Base-by-base conservation (phyloP, 306 rosid species). In the Vicia faba region DNA sequence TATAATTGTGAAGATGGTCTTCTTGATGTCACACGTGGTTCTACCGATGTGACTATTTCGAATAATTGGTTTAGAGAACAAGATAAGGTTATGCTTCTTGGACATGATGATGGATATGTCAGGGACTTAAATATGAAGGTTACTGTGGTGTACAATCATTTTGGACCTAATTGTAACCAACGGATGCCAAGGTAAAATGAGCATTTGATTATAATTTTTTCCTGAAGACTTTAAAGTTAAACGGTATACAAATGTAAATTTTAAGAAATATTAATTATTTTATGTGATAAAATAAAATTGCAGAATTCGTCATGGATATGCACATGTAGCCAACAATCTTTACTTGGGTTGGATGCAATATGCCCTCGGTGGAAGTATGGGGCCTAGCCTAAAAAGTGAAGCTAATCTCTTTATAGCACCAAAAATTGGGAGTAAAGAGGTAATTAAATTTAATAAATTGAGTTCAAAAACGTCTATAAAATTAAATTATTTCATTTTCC, bases 351-450 rank as follows among this genome's bases (percentile, higher is more conserved):
- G 81, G 79, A 2, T 76, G 18, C 81, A 80, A 68, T 80, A 80
- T 29, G 81, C 81, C 8, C 75, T 80, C 6, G 78, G 84, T n/a
- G 75, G 79, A 73, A 80, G 80, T 63, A 75, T 58, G 80, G 56
- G 11, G 11, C 83, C 77, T 16, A 75, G 77, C 36, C 79, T 75
- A 13, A 82, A 82, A 65, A 82, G 86, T 33, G 75, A 82, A 71
- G 46, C 81, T 58, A 82, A 82, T 54, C 76, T 78, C 11, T 79
- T 82, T 8, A 75, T 83, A 75, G 84, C 82, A 59, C 82, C 84
- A 0, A 64, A 29, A 36, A 11, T 45, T 0, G 75, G 82, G 11
- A 83, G 23, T 7, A 72, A 76, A 10, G 84, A 75, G 82, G 84
- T 79, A 72, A 43, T 9, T 2, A 19, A 57, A 39, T 12, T 25